Evolutionary conservation across 495 filamentous ascomycete species (phyloP).

Genomic region (Annulohypoxylon moriforme): DNA sequence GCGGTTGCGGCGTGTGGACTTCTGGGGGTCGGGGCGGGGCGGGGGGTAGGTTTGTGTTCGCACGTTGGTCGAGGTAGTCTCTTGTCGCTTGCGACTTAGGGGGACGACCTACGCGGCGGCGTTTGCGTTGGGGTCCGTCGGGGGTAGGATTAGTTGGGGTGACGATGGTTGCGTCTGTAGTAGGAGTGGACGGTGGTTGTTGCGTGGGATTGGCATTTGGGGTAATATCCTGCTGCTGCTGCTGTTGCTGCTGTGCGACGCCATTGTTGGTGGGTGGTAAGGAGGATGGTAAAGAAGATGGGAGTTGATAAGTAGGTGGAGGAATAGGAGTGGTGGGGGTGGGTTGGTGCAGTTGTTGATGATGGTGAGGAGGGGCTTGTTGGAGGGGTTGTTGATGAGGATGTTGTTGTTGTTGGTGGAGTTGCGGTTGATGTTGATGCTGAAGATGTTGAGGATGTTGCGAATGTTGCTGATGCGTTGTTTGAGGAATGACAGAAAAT

Average conservation of each 20-base stretch:
- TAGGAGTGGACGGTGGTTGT: neutral
- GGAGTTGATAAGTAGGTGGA: conserved; percentile 11
- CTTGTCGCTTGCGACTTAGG: conserved; percentile 35
- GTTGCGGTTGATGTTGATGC: conserved; percentile 5
- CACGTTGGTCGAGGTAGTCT: conserved; percentile 64
- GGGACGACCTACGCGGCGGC: conserved; percentile 36
- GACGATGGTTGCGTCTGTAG: neutral
- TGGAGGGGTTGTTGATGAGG: conserved; percentile 12
- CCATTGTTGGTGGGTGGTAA: conserved; percentile 22
- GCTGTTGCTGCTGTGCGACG: conserved; percentile 19
- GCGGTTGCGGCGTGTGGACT: conserved; percentile 71
- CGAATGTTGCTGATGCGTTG: conserved; percentile 28
- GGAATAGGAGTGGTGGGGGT: conserved; percentile 2
- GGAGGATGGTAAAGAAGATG: neutral
- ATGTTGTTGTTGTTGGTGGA: conserved; percentile 1
- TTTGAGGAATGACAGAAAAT: conserved; percentile 20
- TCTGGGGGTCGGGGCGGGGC: conserved; percentile 69
- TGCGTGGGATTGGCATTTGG: neutral
- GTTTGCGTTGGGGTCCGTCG: conserved; percentile 22
- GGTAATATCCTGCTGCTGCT: neutral
- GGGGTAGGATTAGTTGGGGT: neutral
- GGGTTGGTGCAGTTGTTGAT: conserved; percentile 21
- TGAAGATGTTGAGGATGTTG: conserved; percentile 13
- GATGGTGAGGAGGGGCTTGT: conserved; percentile 13
- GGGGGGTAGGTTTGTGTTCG: conserved; percentile 61